A percentile compares a stretch with the other conserved stretches of the same genome.
Conservation (phyloP, 2,329 filamentous ascomycete genomes). For the Aspergillus bombycis region DNA sequence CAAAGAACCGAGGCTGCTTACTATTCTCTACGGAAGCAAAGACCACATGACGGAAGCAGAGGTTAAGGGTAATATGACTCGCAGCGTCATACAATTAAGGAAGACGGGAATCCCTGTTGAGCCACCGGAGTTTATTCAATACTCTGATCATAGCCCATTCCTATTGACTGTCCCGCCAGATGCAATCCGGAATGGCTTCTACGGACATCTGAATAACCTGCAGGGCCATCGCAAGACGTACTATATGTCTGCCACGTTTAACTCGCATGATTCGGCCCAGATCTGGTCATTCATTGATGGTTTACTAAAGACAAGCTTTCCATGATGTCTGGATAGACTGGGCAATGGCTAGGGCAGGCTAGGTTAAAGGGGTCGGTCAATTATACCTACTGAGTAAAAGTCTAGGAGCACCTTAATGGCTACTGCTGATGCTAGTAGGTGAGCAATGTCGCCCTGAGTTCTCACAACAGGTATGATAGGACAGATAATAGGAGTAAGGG, state of each 20-base stretch:
- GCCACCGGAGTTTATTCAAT: constrained; percentile 18
- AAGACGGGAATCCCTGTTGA: constrained; percentile 1
- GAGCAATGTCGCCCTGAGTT: too few species aligned
- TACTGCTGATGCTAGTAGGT: too few species aligned
- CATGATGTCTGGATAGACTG: too few species aligned
- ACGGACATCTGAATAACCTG: constrained; percentile 40
- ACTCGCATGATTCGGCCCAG: constrained; percentile 13
- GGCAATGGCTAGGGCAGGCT: too few species aligned
- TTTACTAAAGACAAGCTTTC: not conserved
- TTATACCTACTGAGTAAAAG: too few species aligned
- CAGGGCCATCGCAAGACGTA: constrained; percentile 44
- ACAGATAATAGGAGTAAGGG: too few species aligned
- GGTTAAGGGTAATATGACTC: constrained; percentile 7
- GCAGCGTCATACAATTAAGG: constrained; percentile 9
- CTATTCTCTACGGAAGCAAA: constrained; percentile 11
- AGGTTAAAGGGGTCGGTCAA: too few species aligned
- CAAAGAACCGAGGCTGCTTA: not conserved
- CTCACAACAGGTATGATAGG: too few species aligned
- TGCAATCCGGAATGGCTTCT: constrained; percentile 39
- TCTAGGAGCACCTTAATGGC: too few species aligned
- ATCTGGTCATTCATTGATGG: constrained; percentile 4
- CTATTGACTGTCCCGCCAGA: constrained; percentile 33
- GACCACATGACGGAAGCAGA: constrained; percentile 6
- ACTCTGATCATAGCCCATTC: constrained; percentile 29
- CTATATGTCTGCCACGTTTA: constrained; percentile 39